These are phyloP conservation scores for Colletotrichum scovillei DNA, from an alignment of 2,329 filamentous ascomycete species.

Conservation along the genomic window DNA sequence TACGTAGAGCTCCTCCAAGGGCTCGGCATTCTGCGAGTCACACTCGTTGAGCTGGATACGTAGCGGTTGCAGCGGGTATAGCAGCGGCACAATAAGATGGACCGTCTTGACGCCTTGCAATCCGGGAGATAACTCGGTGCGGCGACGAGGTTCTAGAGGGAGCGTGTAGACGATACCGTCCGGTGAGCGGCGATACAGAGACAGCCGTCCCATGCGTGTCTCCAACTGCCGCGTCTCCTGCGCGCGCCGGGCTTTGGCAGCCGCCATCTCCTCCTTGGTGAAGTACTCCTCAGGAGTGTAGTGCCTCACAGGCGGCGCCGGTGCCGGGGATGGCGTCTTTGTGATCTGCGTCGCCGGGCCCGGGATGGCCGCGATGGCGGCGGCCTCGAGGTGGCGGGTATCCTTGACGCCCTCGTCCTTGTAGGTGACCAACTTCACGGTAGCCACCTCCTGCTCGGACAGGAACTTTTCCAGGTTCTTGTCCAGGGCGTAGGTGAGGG, in stretches of 20 bases:
- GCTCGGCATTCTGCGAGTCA: constrained; percentile 68
- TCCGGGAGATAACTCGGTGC: constrained; percentile 67
- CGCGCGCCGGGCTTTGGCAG: constrained; percentile 72
- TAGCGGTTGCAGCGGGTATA: constrained; percentile 78
- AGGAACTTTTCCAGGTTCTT: constrained; percentile 77
- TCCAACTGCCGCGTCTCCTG: constrained; percentile 79
- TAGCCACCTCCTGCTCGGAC: constrained; percentile 77
- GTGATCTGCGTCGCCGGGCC: not conserved
- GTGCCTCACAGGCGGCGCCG: constrained; percentile 37
- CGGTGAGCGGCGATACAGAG: constrained; percentile 74
- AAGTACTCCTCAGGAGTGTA: constrained; percentile 61
- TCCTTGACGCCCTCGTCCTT: constrained; percentile 68
- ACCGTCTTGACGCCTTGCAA: constrained; percentile 73
- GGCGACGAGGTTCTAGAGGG: constrained; percentile 74
- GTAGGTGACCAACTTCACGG: constrained; percentile 74
- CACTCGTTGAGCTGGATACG: constrained; percentile 74
- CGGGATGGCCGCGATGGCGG: not conserved
- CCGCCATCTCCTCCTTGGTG: constrained; percentile 68
- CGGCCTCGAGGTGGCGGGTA: constrained; percentile 56
- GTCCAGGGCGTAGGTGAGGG: constrained; percentile 77
- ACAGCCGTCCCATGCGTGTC: constrained; percentile 76
- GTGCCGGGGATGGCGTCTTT: not conserved
- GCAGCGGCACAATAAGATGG: constrained; percentile 74
- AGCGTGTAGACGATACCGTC: constrained; percentile 79
- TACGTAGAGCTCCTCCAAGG: constrained; percentile 74